These are phyloP conservation scores for Aspergillus bridgeri DNA, from an alignment of 495 filamentous ascomycete genomes.

Conservation along the genomic window DNA sequence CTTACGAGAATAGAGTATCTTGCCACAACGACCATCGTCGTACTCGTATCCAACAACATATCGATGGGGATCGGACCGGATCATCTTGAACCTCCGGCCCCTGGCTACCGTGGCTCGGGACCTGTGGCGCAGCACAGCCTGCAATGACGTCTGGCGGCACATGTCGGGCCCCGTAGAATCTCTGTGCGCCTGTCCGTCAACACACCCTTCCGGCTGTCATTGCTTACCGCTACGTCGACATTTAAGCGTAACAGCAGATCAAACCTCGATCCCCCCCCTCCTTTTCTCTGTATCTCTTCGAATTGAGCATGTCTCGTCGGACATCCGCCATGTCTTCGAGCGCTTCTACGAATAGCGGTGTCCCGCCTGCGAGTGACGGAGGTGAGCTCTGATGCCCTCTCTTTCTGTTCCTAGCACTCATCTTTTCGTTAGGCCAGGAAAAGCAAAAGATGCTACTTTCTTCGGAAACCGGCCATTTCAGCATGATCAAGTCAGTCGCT, in stretches of 20 bases:
- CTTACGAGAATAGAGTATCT: conserved; percentile 23
- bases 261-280: conserved; percentile 7
- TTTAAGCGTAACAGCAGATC: conserved; percentile 3
- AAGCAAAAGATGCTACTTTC: conserved; percentile 85
- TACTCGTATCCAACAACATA: neutral
- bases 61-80: neutral
- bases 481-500: conserved; percentile 59
- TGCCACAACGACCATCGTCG: neutral
- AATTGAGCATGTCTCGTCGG: conserved; percentile 47
- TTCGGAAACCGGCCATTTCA: conserved; percentile 73
- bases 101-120: conserved; percentile 22
- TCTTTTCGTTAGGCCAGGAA: conserved; percentile 57
- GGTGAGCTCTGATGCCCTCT: conserved; percentile 29
- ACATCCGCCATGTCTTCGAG: conserved; percentile 40
- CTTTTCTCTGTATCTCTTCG: conserved; percentile 6
- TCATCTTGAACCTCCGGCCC: neutral
- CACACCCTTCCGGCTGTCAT: conserved; percentile 28
- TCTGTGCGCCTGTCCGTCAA: conserved; percentile 35
- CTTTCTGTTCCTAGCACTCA: conserved; percentile 18
- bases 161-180: conserved; percentile 23
- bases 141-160: conserved; percentile 37
- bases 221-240: conserved; percentile 14
- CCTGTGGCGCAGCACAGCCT: conserved; percentile 31
- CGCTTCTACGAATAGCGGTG: conserved; percentile 32
- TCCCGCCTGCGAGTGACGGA: conserved; percentile 35